Conservation (phyloP, 2,329 filamentous ascomycete genomes). For the Zymoseptoria tritici region DNA sequence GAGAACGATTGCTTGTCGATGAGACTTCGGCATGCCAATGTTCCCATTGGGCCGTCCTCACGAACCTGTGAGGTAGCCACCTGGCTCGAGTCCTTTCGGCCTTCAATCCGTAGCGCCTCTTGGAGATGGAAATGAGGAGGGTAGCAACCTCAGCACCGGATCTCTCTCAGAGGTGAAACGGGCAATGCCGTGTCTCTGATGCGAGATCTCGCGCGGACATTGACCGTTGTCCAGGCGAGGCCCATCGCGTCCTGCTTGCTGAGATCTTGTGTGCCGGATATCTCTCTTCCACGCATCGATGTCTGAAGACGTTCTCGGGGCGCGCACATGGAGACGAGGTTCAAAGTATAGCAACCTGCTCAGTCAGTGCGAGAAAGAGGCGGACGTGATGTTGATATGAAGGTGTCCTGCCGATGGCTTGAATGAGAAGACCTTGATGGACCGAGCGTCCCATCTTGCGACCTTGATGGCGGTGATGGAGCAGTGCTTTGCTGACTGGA, state of each 20-base stretch:
- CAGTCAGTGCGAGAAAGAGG: not conserved
- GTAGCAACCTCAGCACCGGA: not conserved
- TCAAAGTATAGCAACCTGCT: no score
- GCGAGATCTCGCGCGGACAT: not conserved
- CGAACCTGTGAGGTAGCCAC: not conserved
- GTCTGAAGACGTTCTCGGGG: no score
- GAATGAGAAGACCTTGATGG: not conserved
- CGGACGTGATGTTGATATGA: not conserved
- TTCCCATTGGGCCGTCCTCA: not conserved
- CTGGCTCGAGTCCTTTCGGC: not conserved
- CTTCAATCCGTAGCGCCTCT: not conserved
- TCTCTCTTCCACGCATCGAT: no score
- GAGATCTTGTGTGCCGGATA: no score
- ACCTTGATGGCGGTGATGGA: not conserved
- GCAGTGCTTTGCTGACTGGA: not conserved
- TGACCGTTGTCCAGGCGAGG: no score
- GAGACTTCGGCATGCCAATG: not conserved
- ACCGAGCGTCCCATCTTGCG: not conserved
- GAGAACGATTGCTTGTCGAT: not conserved
- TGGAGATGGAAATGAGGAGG: not conserved
- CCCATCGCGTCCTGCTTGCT: no score
- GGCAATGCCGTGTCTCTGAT: not conserved
- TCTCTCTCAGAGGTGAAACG: not conserved
- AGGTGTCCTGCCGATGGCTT: not conserved
- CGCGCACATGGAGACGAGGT: no score